A percentile compares a stretch with the other conserved stretches of the same genome.
phyloP scores from a whole-genome alignment of 73 alveolate genomes.

The Paramecium bursaria region DNA sequence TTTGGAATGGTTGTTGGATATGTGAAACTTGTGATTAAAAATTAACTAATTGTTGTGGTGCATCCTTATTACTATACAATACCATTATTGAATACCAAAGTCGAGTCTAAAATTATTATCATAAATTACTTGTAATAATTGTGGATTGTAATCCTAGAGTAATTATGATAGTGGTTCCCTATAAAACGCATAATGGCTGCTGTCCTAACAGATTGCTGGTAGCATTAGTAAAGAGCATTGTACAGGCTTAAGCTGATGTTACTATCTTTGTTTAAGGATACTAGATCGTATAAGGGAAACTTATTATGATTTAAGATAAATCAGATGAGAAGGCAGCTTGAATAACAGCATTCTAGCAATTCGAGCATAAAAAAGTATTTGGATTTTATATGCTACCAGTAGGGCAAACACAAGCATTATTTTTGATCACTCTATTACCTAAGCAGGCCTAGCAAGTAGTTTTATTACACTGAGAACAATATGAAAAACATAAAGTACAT shows the following conservation, averaged over 20 bases:
- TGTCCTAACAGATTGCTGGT: too few relatives aligned
- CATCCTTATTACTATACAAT: neutral
- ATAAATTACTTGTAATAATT: too few relatives aligned
- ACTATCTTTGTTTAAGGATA: neutral
- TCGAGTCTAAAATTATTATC: too few relatives aligned
- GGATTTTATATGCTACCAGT: neutral
- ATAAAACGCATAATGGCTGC: too few relatives aligned
- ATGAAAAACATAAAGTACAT: slow-evolving; percentile 2
- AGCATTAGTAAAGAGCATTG: too few relatives aligned
- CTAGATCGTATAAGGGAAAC: neutral
- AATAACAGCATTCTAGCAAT: slow-evolving; percentile 8
- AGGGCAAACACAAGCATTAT: neutral
- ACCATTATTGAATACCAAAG: neutral
- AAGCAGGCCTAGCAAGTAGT: slow-evolving; percentile 6
- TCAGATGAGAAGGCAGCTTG: neutral
- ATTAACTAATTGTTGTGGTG: neutral
- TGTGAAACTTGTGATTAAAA: neutral
- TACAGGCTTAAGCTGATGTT: neutral
- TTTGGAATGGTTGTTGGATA: neutral
- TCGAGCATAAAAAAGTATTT: neutral
- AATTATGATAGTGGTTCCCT: too few relatives aligned
- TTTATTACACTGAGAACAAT: slow-evolving; percentile 39
- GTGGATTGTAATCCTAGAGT: too few relatives aligned
- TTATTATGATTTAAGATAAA: neutral
- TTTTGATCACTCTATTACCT: slow-evolving; percentile 38